Evolutionary conservation across 345 rosid species (phyloP).

Genomic region (Lepidium africanum): DNA sequence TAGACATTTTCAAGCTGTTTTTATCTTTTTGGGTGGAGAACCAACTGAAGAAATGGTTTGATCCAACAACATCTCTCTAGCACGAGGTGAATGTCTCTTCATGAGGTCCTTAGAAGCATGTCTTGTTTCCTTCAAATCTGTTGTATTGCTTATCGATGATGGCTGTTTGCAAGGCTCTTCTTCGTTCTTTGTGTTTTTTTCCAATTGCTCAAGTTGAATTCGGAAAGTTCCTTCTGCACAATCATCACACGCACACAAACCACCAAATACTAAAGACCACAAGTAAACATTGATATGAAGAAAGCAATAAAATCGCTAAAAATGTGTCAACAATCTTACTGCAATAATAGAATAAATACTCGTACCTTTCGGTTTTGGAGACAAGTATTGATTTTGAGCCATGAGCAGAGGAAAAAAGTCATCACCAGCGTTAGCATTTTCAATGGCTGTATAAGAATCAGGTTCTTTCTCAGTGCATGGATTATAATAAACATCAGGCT

Average conservation of each 20-base stretch:
- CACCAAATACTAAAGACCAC: neutral
- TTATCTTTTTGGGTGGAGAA: constrained; percentile 11
- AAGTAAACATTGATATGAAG: neutral
- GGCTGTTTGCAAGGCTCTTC: constrained; percentile 17
- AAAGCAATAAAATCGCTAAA: neutral
- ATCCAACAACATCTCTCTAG: constrained; percentile 15
- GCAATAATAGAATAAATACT: neutral
- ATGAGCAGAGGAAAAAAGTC: neutral
- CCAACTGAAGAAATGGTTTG: constrained; percentile 18
- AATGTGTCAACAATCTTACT: neutral
- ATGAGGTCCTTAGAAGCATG: constrained; percentile 31
- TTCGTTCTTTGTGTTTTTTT: constrained; percentile 23
- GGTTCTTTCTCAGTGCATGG: constrained; percentile 13
- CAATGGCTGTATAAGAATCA: neutral
- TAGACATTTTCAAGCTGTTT: neutral
- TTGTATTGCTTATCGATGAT: constrained; percentile 2
- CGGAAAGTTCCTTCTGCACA: constrained; percentile 34
- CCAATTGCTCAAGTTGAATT: constrained; percentile 15
- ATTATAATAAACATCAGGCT: constrained; percentile 9
- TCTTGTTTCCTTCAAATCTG: constrained; percentile 9
- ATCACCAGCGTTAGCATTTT: constrained; percentile 16
- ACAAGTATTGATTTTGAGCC: constrained; percentile 26
- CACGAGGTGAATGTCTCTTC: constrained; percentile 32
- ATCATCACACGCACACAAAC: neutral
- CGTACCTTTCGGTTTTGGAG: constrained; percentile 48